Conservation (phyloP, 2,329 filamentous ascomycete species). For the Periglandula ipomoeae region DNA sequence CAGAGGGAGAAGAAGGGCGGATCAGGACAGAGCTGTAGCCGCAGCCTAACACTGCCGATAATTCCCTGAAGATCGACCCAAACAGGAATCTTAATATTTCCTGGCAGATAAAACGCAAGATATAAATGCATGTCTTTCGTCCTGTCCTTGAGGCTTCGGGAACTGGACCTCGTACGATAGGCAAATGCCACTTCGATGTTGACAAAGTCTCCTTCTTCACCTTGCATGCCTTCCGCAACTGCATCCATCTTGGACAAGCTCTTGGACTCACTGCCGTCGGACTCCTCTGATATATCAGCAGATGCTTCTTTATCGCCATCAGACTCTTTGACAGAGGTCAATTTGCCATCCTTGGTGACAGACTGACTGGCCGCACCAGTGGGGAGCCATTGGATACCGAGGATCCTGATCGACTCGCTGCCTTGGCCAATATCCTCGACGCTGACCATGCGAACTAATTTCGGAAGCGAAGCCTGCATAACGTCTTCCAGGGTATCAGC, state of each 20-base stretch:
- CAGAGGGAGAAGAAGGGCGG: slow-evolving; percentile 70
- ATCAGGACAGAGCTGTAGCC: slow-evolving; percentile 65
- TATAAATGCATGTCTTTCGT: slow-evolving; percentile 59
- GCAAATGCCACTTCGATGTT: slow-evolving; percentile 69
- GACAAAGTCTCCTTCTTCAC: slow-evolving; percentile 69
- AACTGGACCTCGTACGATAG: slow-evolving; percentile 55
- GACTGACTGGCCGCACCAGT: slow-evolving; percentile 58
- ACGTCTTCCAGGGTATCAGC: slow-evolving; percentile 68
- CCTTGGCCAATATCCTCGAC: slow-evolving; percentile 70
- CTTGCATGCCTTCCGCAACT: slow-evolving; percentile 54
- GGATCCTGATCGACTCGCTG: slow-evolving; percentile 59
- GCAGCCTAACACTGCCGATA: slow-evolving; percentile 59
- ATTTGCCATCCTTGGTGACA: slow-evolving; percentile 48
- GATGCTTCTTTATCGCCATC: slow-evolving; percentile 24
- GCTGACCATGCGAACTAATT: slow-evolving; percentile 62
- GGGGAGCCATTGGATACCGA: slow-evolving; percentile 64
- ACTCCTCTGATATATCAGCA: neutral
- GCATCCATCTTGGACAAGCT: slow-evolving; percentile 22
- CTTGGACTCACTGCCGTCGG: slow-evolving; percentile 14
- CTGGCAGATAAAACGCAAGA: slow-evolving; percentile 59
- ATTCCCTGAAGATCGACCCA: slow-evolving; percentile 70
- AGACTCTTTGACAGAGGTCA: slow-evolving; percentile 25
- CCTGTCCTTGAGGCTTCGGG: slow-evolving; percentile 56
- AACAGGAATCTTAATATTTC: slow-evolving; percentile 46
- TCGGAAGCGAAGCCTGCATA: slow-evolving; percentile 68